Evolutionary conservation across 2,329 filamentous ascomycete genomes (phyloP).

Genomic region (Xylariales sp.): DNA sequence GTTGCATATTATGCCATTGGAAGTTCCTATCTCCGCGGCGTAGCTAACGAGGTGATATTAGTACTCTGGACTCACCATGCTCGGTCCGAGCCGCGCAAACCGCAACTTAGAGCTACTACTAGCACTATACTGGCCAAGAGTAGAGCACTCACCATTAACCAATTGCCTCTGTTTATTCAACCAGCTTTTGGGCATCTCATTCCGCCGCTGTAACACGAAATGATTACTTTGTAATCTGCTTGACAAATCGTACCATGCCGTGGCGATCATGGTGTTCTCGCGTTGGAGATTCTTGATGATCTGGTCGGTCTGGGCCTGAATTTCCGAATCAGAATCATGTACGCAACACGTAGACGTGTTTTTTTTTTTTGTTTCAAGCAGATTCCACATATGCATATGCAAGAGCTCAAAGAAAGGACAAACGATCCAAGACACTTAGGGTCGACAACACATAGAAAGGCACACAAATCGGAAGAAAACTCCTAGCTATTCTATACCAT

Average conservation of each 20-base stretch:
- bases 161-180: conserved; percentile 83
- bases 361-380: neutral
- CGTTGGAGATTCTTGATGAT: conserved; percentile 76
- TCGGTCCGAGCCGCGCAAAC: neutral
- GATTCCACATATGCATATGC: conserved; percentile 5
- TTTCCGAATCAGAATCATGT: conserved; percentile 27
- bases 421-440: neutral
- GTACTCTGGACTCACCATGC: neutral
- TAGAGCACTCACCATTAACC: conserved; percentile 65
- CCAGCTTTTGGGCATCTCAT: conserved; percentile 83
- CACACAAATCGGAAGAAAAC: neutral
- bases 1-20: conserved; percentile 24
- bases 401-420: neutral
- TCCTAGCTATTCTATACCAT: conserved; percentile 11
- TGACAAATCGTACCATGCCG: conserved; percentile 88
- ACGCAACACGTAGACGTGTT: neutral
- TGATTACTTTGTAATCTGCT: conserved; percentile 85
- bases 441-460: neutral
- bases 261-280: conserved; percentile 81
- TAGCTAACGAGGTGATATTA: conserved; percentile 44
- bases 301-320: conserved; percentile 63
- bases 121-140: neutral
- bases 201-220: conserved; percentile 78
- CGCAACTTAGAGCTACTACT: neutral
- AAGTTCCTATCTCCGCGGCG: conserved; percentile 50